Conservation (phyloP, 225 moss, liverwort and hornwort species). For the Asterella californica region DNA sequence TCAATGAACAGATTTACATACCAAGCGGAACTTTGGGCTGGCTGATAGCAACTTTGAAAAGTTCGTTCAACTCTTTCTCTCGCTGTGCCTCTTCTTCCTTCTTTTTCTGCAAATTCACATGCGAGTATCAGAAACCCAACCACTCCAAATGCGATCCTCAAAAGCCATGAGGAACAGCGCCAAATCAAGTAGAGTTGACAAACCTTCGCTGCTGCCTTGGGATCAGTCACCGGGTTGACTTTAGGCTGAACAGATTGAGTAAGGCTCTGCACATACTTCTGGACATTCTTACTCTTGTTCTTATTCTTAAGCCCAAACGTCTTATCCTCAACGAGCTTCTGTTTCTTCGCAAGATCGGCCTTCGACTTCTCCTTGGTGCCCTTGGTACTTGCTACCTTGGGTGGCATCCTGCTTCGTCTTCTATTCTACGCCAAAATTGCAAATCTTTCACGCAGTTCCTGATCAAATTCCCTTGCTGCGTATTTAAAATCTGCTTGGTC, state of each 20-base stretch:
- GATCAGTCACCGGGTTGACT: slow-evolving; percentile 54
- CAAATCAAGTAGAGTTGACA: background rate
- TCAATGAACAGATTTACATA: slow-evolving; percentile 18
- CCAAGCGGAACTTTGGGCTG: slow-evolving; percentile 96
- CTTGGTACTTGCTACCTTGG: slow-evolving; percentile 59
- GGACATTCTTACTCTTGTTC: slow-evolving; percentile 99
- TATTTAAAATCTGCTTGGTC: background rate
- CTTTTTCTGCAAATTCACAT: slow-evolving; percentile 62
- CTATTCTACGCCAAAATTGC: background rate
- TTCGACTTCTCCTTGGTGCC: slow-evolving; percentile 79
- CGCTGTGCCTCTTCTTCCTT: slow-evolving; percentile 85
- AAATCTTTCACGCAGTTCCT: background rate
- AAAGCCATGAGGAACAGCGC: background rate
- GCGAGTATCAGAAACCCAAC: background rate
- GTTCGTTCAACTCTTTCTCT: slow-evolving; percentile 92
- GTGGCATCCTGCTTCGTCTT: slow-evolving; percentile 54
- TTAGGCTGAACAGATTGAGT: slow-evolving; percentile 61
- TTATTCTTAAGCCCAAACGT: slow-evolving; percentile 97
- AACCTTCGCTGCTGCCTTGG: slow-evolving; percentile 75
- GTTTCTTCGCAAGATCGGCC: slow-evolving; percentile 93
- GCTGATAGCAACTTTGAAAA: slow-evolving; percentile 99
- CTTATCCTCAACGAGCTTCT: slow-evolving; percentile 98
- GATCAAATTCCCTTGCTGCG: background rate
- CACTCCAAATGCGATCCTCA: background rate
- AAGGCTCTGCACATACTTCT: slow-evolving; percentile 85